These are phyloP conservation scores for Erythrophleum fordii DNA, from an alignment of 306 rosid genomes.

Conservation along the genomic window DNA sequence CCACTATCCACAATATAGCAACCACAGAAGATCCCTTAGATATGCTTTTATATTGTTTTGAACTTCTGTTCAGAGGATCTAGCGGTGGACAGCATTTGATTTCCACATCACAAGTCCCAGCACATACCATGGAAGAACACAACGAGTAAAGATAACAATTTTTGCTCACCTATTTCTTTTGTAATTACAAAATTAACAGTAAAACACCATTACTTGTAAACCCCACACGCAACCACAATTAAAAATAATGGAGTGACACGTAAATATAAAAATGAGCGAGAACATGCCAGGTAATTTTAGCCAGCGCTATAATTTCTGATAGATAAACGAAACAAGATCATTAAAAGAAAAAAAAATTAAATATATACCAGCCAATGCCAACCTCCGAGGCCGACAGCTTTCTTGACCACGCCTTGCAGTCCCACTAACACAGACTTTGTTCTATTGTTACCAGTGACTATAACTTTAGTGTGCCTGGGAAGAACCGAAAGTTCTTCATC, in stretches of 20 bases:
- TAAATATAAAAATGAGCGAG: neutral
- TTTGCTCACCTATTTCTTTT: neutral
- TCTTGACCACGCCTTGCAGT: slow-evolving; percentile 80
- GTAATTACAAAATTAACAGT: neutral
- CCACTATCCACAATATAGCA: neutral
- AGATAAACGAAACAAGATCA: neutral
- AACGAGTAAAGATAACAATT: neutral
- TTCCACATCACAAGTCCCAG: neutral
- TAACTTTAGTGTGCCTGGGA: slow-evolving; percentile 80
- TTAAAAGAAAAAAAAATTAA: neutral
- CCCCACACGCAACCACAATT: neutral
- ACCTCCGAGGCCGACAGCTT: slow-evolving; percentile 81
- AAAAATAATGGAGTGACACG: neutral
- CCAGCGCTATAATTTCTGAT: neutral
- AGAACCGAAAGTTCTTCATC: slow-evolving; percentile 76
- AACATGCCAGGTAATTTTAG: neutral
- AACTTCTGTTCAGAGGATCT: neutral
- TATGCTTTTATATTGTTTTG: neutral
- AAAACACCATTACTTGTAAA: neutral
- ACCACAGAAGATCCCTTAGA: neutral
- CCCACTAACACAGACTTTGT: slow-evolving; percentile 79
- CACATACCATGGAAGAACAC: neutral
- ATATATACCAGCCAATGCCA: slow-evolving; percentile 83
- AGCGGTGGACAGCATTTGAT: neutral
- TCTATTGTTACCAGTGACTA: slow-evolving; percentile 77